Base-by-base conservation (phyloP, 2,329 filamentous ascomycete species). In the Fusarium mangiferae region DNA sequence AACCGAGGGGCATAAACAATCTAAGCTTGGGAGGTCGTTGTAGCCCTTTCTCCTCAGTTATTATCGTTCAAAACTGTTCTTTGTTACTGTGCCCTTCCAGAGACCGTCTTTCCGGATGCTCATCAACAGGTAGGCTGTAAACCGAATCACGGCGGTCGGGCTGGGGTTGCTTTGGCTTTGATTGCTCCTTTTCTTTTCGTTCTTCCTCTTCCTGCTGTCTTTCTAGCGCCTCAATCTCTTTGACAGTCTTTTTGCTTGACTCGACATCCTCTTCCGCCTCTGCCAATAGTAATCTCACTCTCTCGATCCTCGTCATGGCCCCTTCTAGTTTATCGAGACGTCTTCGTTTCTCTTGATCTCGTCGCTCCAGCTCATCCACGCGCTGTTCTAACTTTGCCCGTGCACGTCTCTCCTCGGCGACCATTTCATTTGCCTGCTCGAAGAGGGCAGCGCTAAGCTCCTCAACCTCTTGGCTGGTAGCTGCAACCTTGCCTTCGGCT, bases 341-440 rank as follows among this genome's bases (percentile, higher is more conserved):
- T 65, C 85, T 86, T 77, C 87, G 86, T 85, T 94, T 94, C 74
- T 95, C 93, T 54, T 80, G 82, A 67, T 96, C 94, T 68, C 93
- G 85, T 76, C 86, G 84, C 83, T 95, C 93, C 28, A 96, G 83
- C 77, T 91, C 85, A 66, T 85, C 88, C 13, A 96, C 88, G 44
- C 92, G 85, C 80, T 92, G 90, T 83, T 95, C 92, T 30, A 96
- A 86, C 78, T 87, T 89, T 11, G 92, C 92, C 66, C 93, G 85
- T 39, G 92, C 92, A 64, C 90, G 88, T 48, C 94, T 85, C 85
- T 96, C 94, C 24, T 88, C 86, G 5, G 94, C 93, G 26, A 96
- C 94, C 94, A 96, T 96, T 83, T 95, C 91, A 81, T 96, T 96
- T 58, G 94, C 94, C 84, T 95, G 91, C 83, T 93, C 91, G 81